Base-by-base conservation (phyloP, 192 early-diverging fungal genomes). In the Coemansia sp. region DNA sequence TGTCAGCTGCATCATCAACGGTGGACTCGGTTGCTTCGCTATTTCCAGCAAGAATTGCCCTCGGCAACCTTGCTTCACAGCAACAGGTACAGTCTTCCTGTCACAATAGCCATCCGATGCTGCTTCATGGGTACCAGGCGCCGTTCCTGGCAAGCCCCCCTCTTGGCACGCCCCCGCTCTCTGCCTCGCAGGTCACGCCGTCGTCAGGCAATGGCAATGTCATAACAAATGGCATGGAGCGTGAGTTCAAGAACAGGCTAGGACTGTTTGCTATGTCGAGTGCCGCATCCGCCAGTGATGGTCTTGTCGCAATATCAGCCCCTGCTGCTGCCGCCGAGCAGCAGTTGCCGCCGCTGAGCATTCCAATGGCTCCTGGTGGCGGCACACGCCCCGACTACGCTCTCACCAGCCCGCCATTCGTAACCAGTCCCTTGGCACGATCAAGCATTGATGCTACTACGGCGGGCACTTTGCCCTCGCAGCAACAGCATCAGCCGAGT, bases 101-200 rank as follows among this genome's bases (percentile, higher is more conserved):
- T 12, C 68, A 80, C 65, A 68, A 75, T 51, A 68, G 68, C 59
- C 56, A 69, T 20, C 73, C 78, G 56, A 22, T 71, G 62, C 46
- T 68, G 67, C 45, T 36, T 41, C 68, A 68, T 56, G 62, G 59
- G 24, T 63, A 35, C 35, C 62, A 51, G 37, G 59, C 57, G 20
- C 58, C 68, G 41, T 29, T 54, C 38, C 56, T 62, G 36, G 9
- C 53, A 29, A 65, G 36, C 46, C 32, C 35, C 63, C 31, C 56
- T 22, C 56, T 58, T 58, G 56, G 56, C 31, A 58, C 56, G 56
- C 56, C 56, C 20, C 19, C 35, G 31, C 56, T 58, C 3, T 58
- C 56, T 38, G 56, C n/a, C 35, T 37, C 56, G 2, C 56, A 37
- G 19, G 31, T 22, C 36, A 24, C 9, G 19, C 12, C 41, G 10